Conservation (phyloP, 192 early-diverging fungal genomes). For the Funneliformis geosporum region DNA sequence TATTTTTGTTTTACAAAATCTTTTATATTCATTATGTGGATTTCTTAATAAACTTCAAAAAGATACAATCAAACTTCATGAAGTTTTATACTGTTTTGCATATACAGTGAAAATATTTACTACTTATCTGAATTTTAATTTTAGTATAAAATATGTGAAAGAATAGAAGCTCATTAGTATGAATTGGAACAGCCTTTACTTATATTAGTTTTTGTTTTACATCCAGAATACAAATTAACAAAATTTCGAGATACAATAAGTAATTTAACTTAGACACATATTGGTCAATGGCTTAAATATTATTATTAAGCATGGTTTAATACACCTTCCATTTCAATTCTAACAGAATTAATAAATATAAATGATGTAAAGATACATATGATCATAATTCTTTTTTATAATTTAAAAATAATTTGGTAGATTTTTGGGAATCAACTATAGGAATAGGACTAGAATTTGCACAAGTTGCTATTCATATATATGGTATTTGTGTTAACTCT, state of each 20-base stretch:
- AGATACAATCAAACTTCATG: background rate
- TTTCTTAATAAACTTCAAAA: conserved; percentile 14
- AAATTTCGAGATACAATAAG: background rate
- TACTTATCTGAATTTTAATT: background rate
- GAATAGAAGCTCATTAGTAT: too few species aligned
- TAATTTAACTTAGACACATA: conserved; percentile 1
- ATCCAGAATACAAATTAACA: conserved; percentile 1
- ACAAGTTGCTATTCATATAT: background rate
- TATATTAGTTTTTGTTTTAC: background rate
- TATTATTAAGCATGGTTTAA: background rate
- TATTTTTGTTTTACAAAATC: conserved; percentile 12
- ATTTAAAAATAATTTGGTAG: background rate
- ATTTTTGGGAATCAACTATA: conserved; percentile 7
- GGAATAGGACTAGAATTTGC: background rate
- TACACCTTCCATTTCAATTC: background rate
- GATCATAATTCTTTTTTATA: conserved; percentile 3
- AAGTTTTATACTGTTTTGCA: conserved; percentile 15
- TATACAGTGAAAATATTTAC: conserved; percentile 14
- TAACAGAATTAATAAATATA: conserved; percentile 10
- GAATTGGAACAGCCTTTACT: background rate
- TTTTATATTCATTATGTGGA: conserved; percentile 1
- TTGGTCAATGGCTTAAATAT: conserved; percentile 6
- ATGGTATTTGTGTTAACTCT: background rate
- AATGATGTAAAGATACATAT: background rate
- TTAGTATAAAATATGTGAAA: conserved; percentile 15